Base-by-base conservation (phyloP, 2,329 filamentous ascomycete genomes). In the Trichoderma simmonsii region DNA sequence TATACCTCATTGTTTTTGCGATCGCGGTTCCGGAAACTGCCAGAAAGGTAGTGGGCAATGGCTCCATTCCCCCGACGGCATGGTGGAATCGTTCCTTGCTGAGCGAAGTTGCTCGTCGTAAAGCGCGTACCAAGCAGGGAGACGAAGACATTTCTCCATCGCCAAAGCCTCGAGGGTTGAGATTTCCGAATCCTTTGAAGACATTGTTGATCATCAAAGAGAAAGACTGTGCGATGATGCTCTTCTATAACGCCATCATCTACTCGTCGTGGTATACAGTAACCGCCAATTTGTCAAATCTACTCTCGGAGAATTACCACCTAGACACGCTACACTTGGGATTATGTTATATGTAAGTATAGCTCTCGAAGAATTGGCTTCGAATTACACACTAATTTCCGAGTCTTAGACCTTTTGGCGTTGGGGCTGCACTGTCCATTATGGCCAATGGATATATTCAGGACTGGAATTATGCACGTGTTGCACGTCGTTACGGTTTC, bases 311-410 rank as follows among this genome's bases (percentile, higher is more conserved):
- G 21, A 63, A 48, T 14, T 63, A 63, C 14, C 60, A 39, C 24
- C 34, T 63, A 12, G 24, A 63, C 14, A 63, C 34, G 24, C 21
- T 63, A 21, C 60, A 63, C 14, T 48, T 43, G 18, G 60, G 60
- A 63, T 39, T 69, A 30, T 69, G 65, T 32, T 69, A 69, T 8
- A 36, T 69, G 65, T 66, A 18, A 56, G 63, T 18, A 24, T n/a
- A 24, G 26, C 1, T 4, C 9, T 8, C 8, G 26, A 18, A 43
- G 14, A 1, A 21, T 14, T 32, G 28, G 5, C 11, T 2, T 3
- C 1, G 28, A 32, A 14, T 32, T 11, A 14, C 6, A 12, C 14
- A 11, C 62, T 65, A 24, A 65, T 54, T 4, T 21, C 6, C 26
- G 32, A 28, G n/a, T 65, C 6, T 15, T 28, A 65, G 62, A 30